Evolutionary conservation across 2,329 filamentous ascomycete genomes (phyloP), one percentile per base, ranked within the genome.

Genomic region (Talaromyces sp.): DNA sequence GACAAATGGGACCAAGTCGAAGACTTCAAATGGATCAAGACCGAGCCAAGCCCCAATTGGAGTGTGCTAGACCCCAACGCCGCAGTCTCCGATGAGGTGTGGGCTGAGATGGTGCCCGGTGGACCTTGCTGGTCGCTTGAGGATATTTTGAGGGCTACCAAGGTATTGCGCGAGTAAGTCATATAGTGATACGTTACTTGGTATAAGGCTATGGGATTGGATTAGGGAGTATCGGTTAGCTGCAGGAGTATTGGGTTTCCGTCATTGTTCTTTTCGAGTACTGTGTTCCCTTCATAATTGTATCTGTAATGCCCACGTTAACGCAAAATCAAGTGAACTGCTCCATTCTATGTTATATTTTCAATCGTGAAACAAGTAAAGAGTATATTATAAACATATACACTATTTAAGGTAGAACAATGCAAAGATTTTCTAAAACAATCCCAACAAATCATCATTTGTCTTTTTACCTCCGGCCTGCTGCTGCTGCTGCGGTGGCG

Each of bases 21-120:
- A 76, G 95, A 99, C 76, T 99, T 99, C 83, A 96, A 96, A 79
- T 98, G 95, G 95, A 85, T 97, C 68, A 96, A 93, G 77, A 84
- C 86, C 17, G 92, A 91, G 65, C 87, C 87, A 35, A 97, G 92
- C 73, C 95, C 95, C 2, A 93, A 99, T 74, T 99, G 94, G 92
- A 86, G 82, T 39, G 78, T 92, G 2, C 71, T 98, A 25, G 81
- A 86, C 1, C 84, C 87, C 61, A 81, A 82, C 1, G 80, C 89
- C 63, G 84, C 84, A 27, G 78, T 94, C 13, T 70, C 79, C 0
- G 86, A 89, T 1, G 81, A 85, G 1, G 80, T 90, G 0, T 97
- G 93, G 93, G 85, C 82, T 59, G 84, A 86, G 37, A 82, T 88
- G 11, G 86, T 93, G 11, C 85, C 85, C 10, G 89, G 89, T 9